Conservation (phyloP, 305 asterid genomes). For the Fraxinus sp. region DNA sequence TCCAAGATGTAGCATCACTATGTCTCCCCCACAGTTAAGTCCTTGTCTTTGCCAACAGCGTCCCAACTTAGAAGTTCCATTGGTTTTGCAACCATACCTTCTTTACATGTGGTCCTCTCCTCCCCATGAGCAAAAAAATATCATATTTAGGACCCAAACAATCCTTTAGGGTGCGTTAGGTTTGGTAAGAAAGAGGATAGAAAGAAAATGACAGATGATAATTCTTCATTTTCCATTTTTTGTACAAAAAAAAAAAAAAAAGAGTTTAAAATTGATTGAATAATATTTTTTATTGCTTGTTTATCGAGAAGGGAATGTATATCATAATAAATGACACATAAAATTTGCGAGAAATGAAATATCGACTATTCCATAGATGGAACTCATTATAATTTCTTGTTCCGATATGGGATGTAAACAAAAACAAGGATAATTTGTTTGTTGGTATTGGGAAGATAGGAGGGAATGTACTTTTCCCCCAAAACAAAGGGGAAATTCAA, state of each 20-base stretch:
- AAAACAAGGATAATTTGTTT: background rate
- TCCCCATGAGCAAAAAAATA: background rate
- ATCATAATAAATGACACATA: background rate
- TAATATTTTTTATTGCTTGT: background rate
- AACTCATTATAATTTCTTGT: background rate
- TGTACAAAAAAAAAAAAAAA: too few relatives aligned
- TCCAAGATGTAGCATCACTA: conserved; percentile 48
- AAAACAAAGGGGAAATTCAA: background rate
- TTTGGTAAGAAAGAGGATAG: background rate
- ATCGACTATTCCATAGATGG: background rate
- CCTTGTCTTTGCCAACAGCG: conserved; percentile 34
- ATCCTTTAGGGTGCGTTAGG: background rate
- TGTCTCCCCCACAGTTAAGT: conserved; percentile 48
- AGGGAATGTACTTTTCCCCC: background rate
- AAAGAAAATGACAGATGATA: background rate
- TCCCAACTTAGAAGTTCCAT: conserved; percentile 11
- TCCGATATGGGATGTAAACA: background rate
- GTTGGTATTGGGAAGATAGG: background rate
- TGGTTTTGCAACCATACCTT: conserved; percentile 14
- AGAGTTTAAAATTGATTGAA: background rate
- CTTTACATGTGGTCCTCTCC: conserved; percentile 23
- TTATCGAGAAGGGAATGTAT: background rate
- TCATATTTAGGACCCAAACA: conserved; percentile 9
- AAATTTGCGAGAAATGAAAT: background rate
- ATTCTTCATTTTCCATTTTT: background rate